A percentile compares a stretch with the other conserved stretches of the same genome.
Evolutionary conservation across 2,329 filamentous ascomycete species (phyloP).

Genomic region (Ophiostoma himal-ulmi): DNA sequence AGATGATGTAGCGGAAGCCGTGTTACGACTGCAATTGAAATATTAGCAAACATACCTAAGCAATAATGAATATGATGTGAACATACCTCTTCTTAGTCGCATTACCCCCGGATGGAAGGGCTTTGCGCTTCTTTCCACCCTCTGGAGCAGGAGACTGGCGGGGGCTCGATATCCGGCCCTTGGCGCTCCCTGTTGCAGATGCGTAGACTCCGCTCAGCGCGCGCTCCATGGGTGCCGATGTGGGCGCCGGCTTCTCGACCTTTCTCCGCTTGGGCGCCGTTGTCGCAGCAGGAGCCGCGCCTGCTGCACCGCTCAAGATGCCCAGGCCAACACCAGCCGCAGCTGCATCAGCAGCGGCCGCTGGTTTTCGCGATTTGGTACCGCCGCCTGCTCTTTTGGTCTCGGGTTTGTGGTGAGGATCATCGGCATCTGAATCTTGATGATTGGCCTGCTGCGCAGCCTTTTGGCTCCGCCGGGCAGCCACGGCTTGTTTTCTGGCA

Average conservation of each 20-base stretch:
- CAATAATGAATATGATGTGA: neutral
- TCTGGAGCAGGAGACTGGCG: slow-evolving; percentile 63
- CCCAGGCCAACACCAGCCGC: slow-evolving; percentile 52
- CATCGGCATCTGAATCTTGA: slow-evolving; percentile 74
- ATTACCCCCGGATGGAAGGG: slow-evolving; percentile 57
- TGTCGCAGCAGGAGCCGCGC: slow-evolving; percentile 40
- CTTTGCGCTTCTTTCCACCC: slow-evolving; percentile 64
- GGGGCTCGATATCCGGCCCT: slow-evolving; percentile 59
- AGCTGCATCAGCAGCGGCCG: slow-evolving; percentile 20
- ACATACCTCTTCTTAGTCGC: slow-evolving; percentile 70
- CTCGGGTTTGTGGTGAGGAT: slow-evolving; percentile 50
- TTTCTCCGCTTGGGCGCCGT: slow-evolving; percentile 69
- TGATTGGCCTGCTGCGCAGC: slow-evolving; percentile 22
- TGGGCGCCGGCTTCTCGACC: slow-evolving; percentile 60
- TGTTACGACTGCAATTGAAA: slow-evolving; percentile 27
- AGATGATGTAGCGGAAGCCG: slow-evolving; percentile 65
- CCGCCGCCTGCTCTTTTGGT: slow-evolving; percentile 57
- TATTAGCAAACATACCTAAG: slow-evolving; percentile 22
- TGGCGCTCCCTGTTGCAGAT: slow-evolving; percentile 37
- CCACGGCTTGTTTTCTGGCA: slow-evolving; percentile 72
- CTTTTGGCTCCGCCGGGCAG: slow-evolving; percentile 67
- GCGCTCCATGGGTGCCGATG: slow-evolving; percentile 53
- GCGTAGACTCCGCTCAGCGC: slow-evolving; percentile 57
- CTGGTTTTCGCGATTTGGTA: slow-evolving; percentile 55
- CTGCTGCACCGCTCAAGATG: slow-evolving; percentile 51